phyloP scores from a whole-genome alignment of 345 rosid species.

The Abelmoschus esculentus region DNA sequence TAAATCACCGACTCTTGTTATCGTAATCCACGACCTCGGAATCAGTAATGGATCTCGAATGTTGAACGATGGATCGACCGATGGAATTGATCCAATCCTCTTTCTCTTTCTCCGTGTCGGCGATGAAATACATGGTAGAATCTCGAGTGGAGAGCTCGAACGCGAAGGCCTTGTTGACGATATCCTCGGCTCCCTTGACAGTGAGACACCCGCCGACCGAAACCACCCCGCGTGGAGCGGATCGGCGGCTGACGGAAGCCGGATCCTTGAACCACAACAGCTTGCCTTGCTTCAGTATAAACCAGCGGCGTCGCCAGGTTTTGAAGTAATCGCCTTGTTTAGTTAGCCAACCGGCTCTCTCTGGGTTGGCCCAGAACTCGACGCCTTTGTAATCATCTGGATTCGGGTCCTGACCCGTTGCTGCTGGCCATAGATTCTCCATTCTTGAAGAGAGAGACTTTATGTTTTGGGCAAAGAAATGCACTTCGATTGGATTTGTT shows the following conservation, averaged over 20 bases:
- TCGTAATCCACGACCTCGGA: background rate
- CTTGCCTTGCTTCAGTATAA: conserved; percentile 69
- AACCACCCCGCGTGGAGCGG: conserved; percentile 66
- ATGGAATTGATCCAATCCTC: background rate
- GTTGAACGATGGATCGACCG: background rate
- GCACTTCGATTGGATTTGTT: background rate
- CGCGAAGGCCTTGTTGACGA: conserved; percentile 56
- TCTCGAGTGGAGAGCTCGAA: conserved; percentile 10
- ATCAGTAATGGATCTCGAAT: background rate
- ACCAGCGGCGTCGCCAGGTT: conserved; percentile 91
- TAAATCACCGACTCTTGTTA: background rate
- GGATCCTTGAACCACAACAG: conserved; percentile 80
- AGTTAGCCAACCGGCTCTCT: conserved; percentile 68
- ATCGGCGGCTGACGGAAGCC: conserved; percentile 31
- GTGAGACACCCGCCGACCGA: conserved; percentile 60
- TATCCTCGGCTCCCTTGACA: conserved; percentile 82
- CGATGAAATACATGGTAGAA: background rate
- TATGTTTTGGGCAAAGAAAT: background rate
- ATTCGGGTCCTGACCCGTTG: conserved; percentile 32
- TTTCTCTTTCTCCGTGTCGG: background rate
- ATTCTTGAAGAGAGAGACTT: conserved; percentile 1
- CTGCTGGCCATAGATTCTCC: conserved; percentile 23
- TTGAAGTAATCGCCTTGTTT: conserved; percentile 79
- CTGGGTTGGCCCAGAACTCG: conserved; percentile 67
- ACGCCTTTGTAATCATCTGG: conserved; percentile 52